Conservation (phyloP, 495 filamentous ascomycete species). For the Aspergillus ellipticus region DNA sequence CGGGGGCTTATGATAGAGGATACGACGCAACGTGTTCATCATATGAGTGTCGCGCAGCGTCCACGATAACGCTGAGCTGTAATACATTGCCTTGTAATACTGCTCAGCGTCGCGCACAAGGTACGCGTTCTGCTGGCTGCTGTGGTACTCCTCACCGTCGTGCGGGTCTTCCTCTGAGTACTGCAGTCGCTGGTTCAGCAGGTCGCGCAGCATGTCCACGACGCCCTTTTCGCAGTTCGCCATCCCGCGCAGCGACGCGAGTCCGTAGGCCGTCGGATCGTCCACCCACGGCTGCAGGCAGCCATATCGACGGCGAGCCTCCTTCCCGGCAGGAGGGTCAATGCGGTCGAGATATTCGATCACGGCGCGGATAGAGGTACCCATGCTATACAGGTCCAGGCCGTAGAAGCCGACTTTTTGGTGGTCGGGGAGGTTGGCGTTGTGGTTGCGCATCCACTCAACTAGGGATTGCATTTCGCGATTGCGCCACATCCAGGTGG, state of each 20-base stretch:
- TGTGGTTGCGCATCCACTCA: slow-evolving; percentile 54
- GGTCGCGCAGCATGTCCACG: slow-evolving; percentile 41
- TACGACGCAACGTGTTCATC: slow-evolving; percentile 50
- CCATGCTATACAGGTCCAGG: slow-evolving; percentile 54
- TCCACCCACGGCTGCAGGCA: slow-evolving; percentile 50
- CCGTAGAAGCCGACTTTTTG: slow-evolving; percentile 50
- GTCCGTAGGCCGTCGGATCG: slow-evolving; percentile 50
- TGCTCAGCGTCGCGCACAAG: slow-evolving; percentile 53
- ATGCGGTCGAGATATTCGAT: slow-evolving; percentile 51
- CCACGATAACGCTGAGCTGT: slow-evolving; percentile 52
- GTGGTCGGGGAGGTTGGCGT: slow-evolving; percentile 25
- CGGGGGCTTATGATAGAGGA: slow-evolving; percentile 40
- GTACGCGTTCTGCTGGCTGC: slow-evolving; percentile 53
- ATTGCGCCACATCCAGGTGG: slow-evolving; percentile 64
- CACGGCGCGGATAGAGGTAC: slow-evolving; percentile 47
- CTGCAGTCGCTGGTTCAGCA: slow-evolving; percentile 44
- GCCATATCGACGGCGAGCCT: slow-evolving; percentile 44
- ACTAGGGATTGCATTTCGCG: slow-evolving; percentile 51
- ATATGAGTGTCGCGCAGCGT: slow-evolving; percentile 57
- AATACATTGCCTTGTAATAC: slow-evolving; percentile 60
- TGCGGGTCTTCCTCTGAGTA: slow-evolving; percentile 25
- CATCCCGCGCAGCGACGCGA: slow-evolving; percentile 43
- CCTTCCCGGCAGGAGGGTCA: slow-evolving; percentile 42
- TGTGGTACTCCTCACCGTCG: slow-evolving; percentile 52
- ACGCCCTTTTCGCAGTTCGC: slow-evolving; percentile 48